Conservation (phyloP, 148 eudicot genomes). For the Chenopodium quinoa region DNA sequence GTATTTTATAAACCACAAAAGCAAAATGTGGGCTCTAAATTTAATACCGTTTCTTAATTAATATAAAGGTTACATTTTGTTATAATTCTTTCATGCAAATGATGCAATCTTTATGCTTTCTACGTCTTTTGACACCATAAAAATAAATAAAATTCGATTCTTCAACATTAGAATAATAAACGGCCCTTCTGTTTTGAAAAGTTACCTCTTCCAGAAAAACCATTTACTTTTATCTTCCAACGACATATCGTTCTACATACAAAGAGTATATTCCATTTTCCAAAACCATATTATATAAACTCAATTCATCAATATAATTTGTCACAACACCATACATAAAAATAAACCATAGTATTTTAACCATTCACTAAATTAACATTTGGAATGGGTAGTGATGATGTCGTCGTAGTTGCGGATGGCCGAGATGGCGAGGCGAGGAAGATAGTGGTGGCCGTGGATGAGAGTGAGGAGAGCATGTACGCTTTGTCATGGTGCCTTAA, state of each 20-base stretch:
- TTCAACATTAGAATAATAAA: not conserved
- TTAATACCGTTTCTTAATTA: not conserved
- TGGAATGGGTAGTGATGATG: constrained; percentile 17
- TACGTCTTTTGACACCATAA: not conserved
- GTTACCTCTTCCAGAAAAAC: not conserved
- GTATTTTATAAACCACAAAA: not conserved
- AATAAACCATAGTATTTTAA: not conserved
- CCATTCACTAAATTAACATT: not conserved
- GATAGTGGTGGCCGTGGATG: constrained; percentile 62
- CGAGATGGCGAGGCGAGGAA: constrained; percentile 29
- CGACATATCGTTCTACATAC: not conserved
- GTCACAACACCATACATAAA: not conserved
- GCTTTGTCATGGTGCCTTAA: constrained; percentile 70
- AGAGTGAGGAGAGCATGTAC: constrained; percentile 59
- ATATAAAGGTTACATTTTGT: not conserved
- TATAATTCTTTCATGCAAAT: not conserved
- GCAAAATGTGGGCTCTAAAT: not conserved
- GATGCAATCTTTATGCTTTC: not conserved
- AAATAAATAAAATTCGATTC: not conserved
- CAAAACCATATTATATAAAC: constrained; percentile 13
- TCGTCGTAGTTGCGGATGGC: constrained; percentile 27
- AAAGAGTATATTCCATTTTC: not conserved
- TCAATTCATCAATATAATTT: not conserved
- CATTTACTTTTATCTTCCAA: constrained; percentile 9
- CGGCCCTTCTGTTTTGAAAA: constrained; percentile 15